phyloP scores from a whole-genome alignment of 306 rosid species.

The Glycyrrhiza uralensis region DNA sequence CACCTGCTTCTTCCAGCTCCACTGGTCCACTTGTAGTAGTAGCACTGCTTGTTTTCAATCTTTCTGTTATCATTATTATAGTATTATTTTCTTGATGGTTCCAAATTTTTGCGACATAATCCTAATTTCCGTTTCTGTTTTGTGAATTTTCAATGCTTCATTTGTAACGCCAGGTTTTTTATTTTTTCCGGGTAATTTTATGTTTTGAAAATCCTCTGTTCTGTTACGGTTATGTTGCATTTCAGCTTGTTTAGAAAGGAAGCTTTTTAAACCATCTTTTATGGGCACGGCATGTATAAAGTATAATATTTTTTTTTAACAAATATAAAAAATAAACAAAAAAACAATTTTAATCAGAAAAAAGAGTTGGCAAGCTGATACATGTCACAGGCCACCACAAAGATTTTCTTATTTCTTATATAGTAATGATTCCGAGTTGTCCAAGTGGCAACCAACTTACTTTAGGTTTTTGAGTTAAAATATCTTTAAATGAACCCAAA shows the following conservation, averaged over 20 bases:
- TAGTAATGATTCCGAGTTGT: too few species aligned
- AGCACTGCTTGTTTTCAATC: not conserved
- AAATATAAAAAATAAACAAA: too few species aligned
- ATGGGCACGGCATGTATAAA: too few species aligned
- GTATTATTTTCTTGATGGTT: not conserved
- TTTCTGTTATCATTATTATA: not conserved
- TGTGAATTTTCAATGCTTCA: not conserved
- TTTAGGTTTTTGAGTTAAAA: too few species aligned
- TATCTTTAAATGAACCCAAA: too few species aligned
- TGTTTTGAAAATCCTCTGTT: conserved; percentile 3
- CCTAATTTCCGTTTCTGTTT: not conserved
- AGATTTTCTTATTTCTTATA: too few species aligned
- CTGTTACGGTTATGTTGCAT: not conserved
- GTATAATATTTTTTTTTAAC: too few species aligned
- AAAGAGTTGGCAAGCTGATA: too few species aligned
- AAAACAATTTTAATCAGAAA: too few species aligned
- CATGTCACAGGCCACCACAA: too few species aligned
- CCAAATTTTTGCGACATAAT: not conserved
- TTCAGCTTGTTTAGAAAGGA: not conserved
- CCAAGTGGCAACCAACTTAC: too few species aligned
- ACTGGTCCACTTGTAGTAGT: not conserved
- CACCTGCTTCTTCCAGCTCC: not conserved
- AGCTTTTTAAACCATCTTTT: too few species aligned
- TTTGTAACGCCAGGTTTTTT: not conserved
- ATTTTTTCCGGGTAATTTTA: not conserved